Evolutionary conservation across 768 basidiomycete genomes (phyloP).

Genomic region (Arthromyces matolae): DNA sequence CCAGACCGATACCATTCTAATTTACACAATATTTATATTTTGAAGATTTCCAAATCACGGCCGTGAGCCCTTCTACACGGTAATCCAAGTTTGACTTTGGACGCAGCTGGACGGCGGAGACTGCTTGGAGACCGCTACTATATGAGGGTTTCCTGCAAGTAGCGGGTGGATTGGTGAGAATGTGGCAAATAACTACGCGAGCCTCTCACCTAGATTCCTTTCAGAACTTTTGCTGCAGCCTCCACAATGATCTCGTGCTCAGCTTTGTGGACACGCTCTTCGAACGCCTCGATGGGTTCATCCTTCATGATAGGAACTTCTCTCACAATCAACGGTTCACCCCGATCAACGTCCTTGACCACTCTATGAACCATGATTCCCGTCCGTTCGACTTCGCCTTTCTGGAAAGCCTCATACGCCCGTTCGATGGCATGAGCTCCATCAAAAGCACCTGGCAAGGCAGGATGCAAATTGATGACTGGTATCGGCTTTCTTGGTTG

Average conservation of each 20-base stretch:
- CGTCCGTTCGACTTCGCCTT: conserved; percentile 70
- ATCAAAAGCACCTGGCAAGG: conserved; percentile 93
- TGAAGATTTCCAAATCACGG: not conserved
- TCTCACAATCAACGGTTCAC: conserved; percentile 79
- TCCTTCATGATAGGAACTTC: conserved; percentile 71
- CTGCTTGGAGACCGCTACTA: too few relatives aligned
- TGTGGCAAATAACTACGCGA: not conserved
- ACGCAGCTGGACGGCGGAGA: too few relatives aligned
- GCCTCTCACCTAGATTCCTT: conserved; percentile 27
- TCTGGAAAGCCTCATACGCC: conserved; percentile 85
- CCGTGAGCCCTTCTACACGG: too few relatives aligned
- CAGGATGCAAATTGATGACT: conserved; percentile 96
- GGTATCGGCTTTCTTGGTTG: conserved; percentile 45
- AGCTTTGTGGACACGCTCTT: conserved; percentile 69
- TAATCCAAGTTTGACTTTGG: too few relatives aligned
- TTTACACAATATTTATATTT: too few relatives aligned
- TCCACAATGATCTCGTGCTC: conserved; percentile 94
- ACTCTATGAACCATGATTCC: conserved; percentile 96
- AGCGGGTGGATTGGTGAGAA: too few relatives aligned
- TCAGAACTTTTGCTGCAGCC: conserved; percentile 69
- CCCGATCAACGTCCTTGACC: conserved; percentile 89
- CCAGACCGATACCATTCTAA: too few relatives aligned
- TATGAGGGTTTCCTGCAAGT: too few relatives aligned
- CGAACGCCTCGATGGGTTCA: conserved; percentile 70
- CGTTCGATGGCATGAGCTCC: conserved; percentile 89